Percentiles rank a stretch among this genome's conserved stretches.
Conservation (phyloP, 2,329 filamentous ascomycete species). For the Cercospora sojina region DNA sequence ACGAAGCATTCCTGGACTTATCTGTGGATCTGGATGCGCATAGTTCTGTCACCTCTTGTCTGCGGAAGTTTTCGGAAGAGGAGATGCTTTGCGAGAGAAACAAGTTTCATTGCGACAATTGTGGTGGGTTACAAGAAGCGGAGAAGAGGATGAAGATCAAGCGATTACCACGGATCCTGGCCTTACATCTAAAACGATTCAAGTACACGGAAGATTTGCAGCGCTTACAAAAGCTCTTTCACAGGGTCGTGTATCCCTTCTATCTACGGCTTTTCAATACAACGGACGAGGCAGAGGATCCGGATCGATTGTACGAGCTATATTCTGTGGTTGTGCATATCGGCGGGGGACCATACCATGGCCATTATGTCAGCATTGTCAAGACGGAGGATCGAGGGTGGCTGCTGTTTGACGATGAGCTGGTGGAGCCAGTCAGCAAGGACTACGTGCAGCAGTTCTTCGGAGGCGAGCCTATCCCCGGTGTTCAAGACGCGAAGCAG, state of each 20-base stretch:
- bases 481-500: constrained; percentile 52
- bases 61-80: constrained; percentile 94
- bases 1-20: constrained; percentile 92
- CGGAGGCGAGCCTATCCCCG: constrained; percentile 65
- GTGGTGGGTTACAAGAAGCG: constrained; percentile 91
- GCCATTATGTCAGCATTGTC: constrained; percentile 96
- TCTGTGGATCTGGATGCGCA: constrained; percentile 96
- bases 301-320: constrained; percentile 89
- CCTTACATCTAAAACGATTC: constrained; percentile 92
- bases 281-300: constrained; percentile 89
- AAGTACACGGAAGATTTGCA: constrained; percentile 97
- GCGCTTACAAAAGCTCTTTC: constrained; percentile 91
- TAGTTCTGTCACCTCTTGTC: constrained; percentile 90
- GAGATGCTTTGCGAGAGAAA: constrained; percentile 98
- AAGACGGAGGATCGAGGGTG: constrained; percentile 95
- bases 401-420: constrained; percentile 96
- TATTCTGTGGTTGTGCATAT: constrained; percentile 98
- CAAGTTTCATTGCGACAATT: constrained; percentile 98
- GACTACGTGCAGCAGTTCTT: constrained; percentile 97
- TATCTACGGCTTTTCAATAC: constrained; percentile 96
- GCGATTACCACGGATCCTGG: constrained; percentile 83
- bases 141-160: constrained; percentile 99
- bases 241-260: constrained; percentile 95
- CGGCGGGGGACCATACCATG: constrained; percentile 92
- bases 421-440: constrained; percentile 97